Evolutionary conservation across 2,329 filamentous ascomycete genomes (phyloP), one percentile per base, ranked within the genome.

Genomic region (Fusarium clavum): DNA sequence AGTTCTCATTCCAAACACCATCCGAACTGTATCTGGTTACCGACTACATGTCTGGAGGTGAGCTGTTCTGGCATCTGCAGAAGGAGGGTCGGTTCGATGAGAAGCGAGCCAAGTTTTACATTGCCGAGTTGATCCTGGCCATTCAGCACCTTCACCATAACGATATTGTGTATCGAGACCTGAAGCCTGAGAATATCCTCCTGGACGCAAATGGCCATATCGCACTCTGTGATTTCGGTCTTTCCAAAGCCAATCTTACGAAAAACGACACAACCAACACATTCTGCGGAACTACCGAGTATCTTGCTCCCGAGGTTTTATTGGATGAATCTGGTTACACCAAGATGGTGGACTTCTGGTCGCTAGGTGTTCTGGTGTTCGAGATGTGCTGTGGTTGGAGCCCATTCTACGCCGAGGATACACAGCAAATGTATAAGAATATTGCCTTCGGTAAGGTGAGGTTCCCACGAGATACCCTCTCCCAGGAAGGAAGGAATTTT

Each of bases 361-460:
- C 96, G 3, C 86, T 99, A 14, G 96, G 96, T 61, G 96, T 99
- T 49, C 86, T 99, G 57, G 96, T 99, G 2, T 99, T 99, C 76
- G 96, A 99, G 81, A 99, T 99, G 96, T 99, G 96, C 84, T 99
- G 96, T 76, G 96, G 96, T 34, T 99, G 96, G 96, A 98, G 94
- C 76, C 96, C 96, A 0, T 99, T 99, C 82, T 99, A 98, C 75
- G 96, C 96, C 60, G 96, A 99, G 77, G 96, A 99, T 78, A 99
- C 96, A 1, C 96, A 99, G 81, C 96, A 99, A 80, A 99, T 99
- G 96, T 99, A 99, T 85, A 99, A 99, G 86, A 99, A 99, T 83
- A 99, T 99, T 79, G 96, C 96, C 0, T 99, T 99, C 77, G 96
- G 96, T 78, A 99, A 99, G 79, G 96, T 99, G 61, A 88, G 96